Evolutionary conservation across 768 basidiomycete genomes (phyloP).

Genomic region (Chalciporus chontae): DNA sequence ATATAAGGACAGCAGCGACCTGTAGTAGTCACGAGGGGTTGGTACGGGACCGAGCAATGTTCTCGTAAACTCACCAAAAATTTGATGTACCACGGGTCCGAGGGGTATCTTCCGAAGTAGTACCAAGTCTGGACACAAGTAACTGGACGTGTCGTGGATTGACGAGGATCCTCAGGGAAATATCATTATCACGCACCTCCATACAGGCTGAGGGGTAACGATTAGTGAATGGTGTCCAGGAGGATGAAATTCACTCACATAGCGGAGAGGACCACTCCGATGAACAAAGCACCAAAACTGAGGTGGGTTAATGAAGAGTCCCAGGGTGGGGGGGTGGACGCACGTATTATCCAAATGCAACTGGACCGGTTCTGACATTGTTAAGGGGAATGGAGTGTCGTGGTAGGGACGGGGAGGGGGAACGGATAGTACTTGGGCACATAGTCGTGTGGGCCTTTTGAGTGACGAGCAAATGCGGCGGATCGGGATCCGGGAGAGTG

Average conservation of each 20-base stretch:
- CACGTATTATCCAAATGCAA: slow-evolving; percentile 33
- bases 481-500: not conserved
- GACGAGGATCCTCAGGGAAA: not conserved
- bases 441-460: not conserved
- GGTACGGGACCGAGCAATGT: not conserved
- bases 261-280: slow-evolving; percentile 48
- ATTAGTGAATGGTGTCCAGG: not conserved
- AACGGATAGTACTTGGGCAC: not conserved
- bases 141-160: slow-evolving; percentile 34
- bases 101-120: slow-evolving; percentile 47
- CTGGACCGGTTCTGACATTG: slow-evolving; percentile 4
- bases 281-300: slow-evolving; percentile 48
- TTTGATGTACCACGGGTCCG: slow-evolving; percentile 48
- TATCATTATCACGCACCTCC: slow-evolving; percentile 38
- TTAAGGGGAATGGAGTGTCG: not conserved
- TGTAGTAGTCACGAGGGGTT: slow-evolving; percentile 19
- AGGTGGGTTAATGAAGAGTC: not conserved
- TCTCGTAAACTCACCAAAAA: slow-evolving; percentile 35
- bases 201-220: slow-evolving; percentile 36
- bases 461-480: not conserved
- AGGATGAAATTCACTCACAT: slow-evolving; percentile 35
- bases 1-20: slow-evolving; percentile 47
- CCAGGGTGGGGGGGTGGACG: slow-evolving; percentile 3
- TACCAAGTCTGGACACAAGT: slow-evolving; percentile 53
- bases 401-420: not conserved